A percentile compares a stretch with the other conserved stretches of the same genome.
These are phyloP conservation scores for Escallonia rubra DNA, from an alignment of 129 eudicot species.

Conservation along the genomic window DNA sequence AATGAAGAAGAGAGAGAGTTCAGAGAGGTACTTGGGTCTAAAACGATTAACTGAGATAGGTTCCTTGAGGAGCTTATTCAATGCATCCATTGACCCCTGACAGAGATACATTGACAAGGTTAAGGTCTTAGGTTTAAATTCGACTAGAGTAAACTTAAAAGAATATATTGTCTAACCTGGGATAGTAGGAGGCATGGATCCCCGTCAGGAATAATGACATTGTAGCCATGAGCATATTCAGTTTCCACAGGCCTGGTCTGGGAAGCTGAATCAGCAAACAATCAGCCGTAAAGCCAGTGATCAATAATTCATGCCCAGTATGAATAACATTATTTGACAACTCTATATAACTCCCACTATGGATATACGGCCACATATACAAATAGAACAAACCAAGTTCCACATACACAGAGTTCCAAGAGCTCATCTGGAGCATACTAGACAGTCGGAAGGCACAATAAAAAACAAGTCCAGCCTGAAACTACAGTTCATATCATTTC, in stretches of 20 bases:
- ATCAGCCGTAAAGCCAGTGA: too few species aligned
- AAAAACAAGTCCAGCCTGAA: too few species aligned
- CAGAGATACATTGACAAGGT: conserved; percentile 1
- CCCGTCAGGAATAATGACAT: conserved; percentile 62
- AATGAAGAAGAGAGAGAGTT: neutral
- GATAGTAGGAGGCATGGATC: conserved; percentile 64
- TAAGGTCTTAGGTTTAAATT: neutral
- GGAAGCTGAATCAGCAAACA: conserved; percentile 30
- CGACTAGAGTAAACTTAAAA: neutral
- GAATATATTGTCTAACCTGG: conserved; percentile 34
- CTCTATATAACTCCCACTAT: too few species aligned
- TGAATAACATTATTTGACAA: too few species aligned
- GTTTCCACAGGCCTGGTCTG: conserved; percentile 60
- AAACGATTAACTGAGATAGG: conserved; percentile 63
- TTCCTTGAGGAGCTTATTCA: conserved; percentile 56
- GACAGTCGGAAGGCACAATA: too few species aligned
- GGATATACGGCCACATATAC: too few species aligned
- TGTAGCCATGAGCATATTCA: conserved; percentile 61
- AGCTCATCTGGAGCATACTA: too few species aligned
- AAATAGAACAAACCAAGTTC: neutral
- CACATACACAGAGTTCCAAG: neutral
- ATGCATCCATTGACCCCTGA: conserved; percentile 65
- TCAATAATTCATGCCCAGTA: too few species aligned
- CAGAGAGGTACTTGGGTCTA: conserved; percentile 61
- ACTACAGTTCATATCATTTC: too few species aligned